A percentile compares a stretch with the other conserved stretches of the same genome.
phyloP scores from a whole-genome alignment of 2,329 filamentous ascomycete genomes.

The Lizonia empirigonia region DNA sequence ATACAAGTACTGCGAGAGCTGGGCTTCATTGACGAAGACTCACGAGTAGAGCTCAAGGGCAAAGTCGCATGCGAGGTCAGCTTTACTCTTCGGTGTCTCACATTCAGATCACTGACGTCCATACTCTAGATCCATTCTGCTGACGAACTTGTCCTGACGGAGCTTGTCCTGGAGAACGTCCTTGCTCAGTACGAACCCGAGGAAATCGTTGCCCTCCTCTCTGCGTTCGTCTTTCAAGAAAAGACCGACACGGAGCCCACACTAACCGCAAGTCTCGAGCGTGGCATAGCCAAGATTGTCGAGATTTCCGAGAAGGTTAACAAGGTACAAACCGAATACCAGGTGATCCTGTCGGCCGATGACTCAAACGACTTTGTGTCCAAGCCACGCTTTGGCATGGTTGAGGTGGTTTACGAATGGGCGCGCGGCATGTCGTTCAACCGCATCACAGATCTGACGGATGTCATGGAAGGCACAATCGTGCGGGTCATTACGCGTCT shows the following conservation, averaged over 20 bases:
- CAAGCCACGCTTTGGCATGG: slow-evolving; percentile 85
- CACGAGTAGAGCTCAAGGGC: slow-evolving; percentile 91
- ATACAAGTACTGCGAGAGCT: slow-evolving; percentile 91
- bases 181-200: slow-evolving; percentile 94
- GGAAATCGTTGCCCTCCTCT: slow-evolving; percentile 93
- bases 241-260: slow-evolving; percentile 85
- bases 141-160: slow-evolving; percentile 93
- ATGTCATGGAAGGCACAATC: slow-evolving; percentile 96
- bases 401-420: slow-evolving; percentile 99
- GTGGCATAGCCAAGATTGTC: slow-evolving; percentile 83
- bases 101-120: not conserved
- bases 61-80: slow-evolving; percentile 90
- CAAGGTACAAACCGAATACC: slow-evolving; percentile 82
- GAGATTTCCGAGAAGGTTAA: slow-evolving; percentile 93
- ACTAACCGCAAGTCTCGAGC: slow-evolving; percentile 79
- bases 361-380: slow-evolving; percentile 92
- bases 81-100: not conserved
- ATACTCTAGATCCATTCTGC: slow-evolving; percentile 78
- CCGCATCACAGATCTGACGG: slow-evolving; percentile 93
- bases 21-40: slow-evolving; percentile 85
- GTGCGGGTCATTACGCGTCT: slow-evolving; percentile 91
- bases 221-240: slow-evolving; percentile 96
- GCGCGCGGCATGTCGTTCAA: slow-evolving; percentile 97
- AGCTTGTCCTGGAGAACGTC: slow-evolving; percentile 95
- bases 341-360: slow-evolving; percentile 88